Evolutionary conservation across 148 eudicot species (phyloP).

Genomic region (Hydrangea macrophylla): DNA sequence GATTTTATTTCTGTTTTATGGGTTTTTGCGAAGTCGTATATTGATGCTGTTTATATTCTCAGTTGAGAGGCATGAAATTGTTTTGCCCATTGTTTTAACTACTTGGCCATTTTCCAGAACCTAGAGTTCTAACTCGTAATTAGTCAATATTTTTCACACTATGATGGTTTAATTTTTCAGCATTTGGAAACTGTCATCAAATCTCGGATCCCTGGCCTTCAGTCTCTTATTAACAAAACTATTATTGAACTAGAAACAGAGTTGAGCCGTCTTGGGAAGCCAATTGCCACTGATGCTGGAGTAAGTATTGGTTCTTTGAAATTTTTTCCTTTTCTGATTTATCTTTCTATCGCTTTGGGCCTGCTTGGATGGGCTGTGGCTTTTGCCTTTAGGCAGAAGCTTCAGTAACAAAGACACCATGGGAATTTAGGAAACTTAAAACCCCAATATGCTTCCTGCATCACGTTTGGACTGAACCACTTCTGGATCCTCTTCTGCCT

Average conservation of each 20-base stretch:
- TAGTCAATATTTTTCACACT: background rate
- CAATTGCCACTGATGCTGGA: constrained; percentile 93
- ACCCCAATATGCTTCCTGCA: too few species aligned
- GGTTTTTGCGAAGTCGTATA: background rate
- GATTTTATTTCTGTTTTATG: background rate
- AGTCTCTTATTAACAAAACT: constrained; percentile 89
- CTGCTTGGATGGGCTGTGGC: too few species aligned
- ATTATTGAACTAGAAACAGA: constrained; percentile 89
- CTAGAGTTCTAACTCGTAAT: too few species aligned
- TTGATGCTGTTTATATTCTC: background rate
- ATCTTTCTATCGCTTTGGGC: constrained; percentile 8
- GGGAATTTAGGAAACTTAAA: too few species aligned
- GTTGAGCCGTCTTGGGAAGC: constrained; percentile 93
- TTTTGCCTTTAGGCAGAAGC: too few species aligned
- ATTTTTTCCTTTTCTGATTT: background rate
- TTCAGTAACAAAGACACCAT: too few species aligned
- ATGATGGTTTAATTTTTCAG: constrained; percentile 40
- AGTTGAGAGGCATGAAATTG: background rate
- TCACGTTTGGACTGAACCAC: too few species aligned
- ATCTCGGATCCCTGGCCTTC: constrained; percentile 96
- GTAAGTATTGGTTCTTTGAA: constrained; percentile 44
- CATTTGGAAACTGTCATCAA: constrained; percentile 95
- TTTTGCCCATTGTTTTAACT: background rate
- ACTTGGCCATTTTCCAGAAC: too few species aligned
- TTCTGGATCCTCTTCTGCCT: too few species aligned